Conservation (phyloP, 2,329 filamentous ascomycete species). For the Colletotrichum eleusines region DNA sequence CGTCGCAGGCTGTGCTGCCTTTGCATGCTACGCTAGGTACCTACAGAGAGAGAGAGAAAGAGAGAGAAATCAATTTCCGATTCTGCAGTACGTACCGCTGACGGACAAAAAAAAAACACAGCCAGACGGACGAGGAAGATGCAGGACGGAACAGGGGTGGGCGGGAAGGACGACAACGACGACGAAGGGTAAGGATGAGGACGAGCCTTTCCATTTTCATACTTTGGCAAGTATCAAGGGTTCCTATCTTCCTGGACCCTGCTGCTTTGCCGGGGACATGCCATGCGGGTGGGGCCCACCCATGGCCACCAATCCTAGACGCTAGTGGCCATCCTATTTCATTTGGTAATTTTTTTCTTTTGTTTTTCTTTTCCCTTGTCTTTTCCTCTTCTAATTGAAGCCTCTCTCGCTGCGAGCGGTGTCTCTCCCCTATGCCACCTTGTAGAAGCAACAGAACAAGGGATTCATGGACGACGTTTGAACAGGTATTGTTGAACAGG, state of each 20-base stretch:
- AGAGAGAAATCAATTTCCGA: too few relatives aligned
- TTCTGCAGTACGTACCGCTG: conserved; percentile 2
- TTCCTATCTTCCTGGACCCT: conserved; percentile 27
- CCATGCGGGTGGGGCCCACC: conserved; percentile 35
- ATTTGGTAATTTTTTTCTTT: conserved; percentile 7
- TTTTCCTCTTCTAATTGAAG: conserved; percentile 5
- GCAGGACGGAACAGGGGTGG: neutral
- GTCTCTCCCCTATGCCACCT: neutral
- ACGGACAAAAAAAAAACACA: neutral
- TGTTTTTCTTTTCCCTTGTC: neutral
- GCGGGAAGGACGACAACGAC: neutral
- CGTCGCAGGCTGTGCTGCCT: neutral
- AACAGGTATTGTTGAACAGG: neutral
- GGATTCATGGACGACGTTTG: neutral
- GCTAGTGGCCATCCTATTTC: conserved; percentile 35
- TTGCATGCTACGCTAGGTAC: neutral
- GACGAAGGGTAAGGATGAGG: neutral
- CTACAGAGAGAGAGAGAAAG: neutral
- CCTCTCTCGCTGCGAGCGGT: neutral
- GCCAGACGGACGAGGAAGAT: conserved; percentile 4
- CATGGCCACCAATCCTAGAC: conserved; percentile 32
- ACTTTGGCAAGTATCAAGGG: conserved; percentile 30
- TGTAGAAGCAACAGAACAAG: neutral
- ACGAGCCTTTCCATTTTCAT: conserved; percentile 39
- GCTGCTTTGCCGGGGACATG: conserved; percentile 36